A percentile compares a stretch with the other conserved stretches of the same genome.
Conservation (phyloP, 2,329 filamentous ascomycete genomes). For the Clarireedia hainanense region DNA sequence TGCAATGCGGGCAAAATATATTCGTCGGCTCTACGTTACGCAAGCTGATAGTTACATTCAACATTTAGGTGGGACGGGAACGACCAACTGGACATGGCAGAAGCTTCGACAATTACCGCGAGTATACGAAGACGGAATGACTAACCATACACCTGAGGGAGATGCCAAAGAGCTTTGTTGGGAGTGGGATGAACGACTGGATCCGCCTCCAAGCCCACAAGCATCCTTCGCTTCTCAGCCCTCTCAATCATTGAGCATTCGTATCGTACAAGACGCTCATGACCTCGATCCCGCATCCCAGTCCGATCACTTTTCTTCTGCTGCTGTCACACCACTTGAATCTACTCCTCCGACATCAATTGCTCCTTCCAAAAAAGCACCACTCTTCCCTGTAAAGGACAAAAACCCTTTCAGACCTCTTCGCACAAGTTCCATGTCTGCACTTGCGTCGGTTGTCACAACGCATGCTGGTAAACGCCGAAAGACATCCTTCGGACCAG, state of each 20-base stretch:
- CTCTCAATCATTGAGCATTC: conserved; percentile 33
- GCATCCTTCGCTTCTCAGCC: conserved; percentile 32
- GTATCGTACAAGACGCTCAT: conserved; percentile 31
- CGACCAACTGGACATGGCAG: conserved; percentile 63
- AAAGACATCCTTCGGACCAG: conserved; percentile 36
- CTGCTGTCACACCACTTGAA: conserved; percentile 17
- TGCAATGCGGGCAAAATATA: conserved; percentile 60
- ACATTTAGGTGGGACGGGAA: conserved; percentile 31
- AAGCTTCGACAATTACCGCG: conserved; percentile 55
- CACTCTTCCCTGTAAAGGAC: conserved; percentile 21
- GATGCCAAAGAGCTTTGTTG: conserved; percentile 60
- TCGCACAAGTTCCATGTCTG: conserved; percentile 47
- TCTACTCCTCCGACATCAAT: conserved; percentile 25
- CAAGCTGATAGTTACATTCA: conserved; percentile 70
- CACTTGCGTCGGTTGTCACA: conserved; percentile 34
- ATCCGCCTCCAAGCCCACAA: neutral
- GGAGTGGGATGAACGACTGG: conserved; percentile 46
- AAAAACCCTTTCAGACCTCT: conserved; percentile 36
- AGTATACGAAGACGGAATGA: conserved; percentile 40
- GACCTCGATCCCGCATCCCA: conserved; percentile 19
- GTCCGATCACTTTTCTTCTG: conserved; percentile 28
- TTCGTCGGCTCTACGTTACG: conserved; percentile 65
- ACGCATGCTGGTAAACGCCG: conserved; percentile 34
- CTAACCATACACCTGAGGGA: conserved; percentile 46
- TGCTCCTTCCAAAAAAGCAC: conserved; percentile 1